Percentiles rank a stretch among this genome's conserved stretches.
phyloP scores from a whole-genome alignment of 371 early-diverging fungal species.

The Mucor indicus region DNA sequence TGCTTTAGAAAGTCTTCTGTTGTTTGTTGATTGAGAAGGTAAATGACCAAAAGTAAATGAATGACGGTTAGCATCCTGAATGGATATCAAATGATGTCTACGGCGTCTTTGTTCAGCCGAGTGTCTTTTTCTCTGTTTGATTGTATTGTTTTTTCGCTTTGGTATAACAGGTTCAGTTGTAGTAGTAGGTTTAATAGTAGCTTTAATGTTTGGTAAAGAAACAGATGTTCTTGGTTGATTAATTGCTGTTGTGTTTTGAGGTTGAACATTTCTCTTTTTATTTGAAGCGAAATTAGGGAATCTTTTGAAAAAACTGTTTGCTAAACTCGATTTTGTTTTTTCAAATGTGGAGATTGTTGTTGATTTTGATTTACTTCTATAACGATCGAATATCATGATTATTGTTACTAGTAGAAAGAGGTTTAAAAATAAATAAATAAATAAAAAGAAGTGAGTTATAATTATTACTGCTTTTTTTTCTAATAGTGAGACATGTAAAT shows the following conservation, averaged over 20 bases:
- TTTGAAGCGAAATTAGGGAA: slow-evolving; percentile 25
- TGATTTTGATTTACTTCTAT: slow-evolving; percentile 30
- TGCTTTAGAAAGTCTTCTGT: slow-evolving; percentile 1
- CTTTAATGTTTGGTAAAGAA: slow-evolving; percentile 34
- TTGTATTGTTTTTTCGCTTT: neutral
- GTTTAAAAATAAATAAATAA: no score
- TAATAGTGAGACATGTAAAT: no score
- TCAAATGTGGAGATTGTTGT: slow-evolving; percentile 11
- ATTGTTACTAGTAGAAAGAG: no score
- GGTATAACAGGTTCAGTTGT: neutral
- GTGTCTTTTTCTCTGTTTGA: slow-evolving; percentile 20
- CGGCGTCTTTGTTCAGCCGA: slow-evolving; percentile 21
- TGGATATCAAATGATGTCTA: slow-evolving; percentile 7
- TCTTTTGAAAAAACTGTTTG: slow-evolving; percentile 32
- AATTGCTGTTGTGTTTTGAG: slow-evolving; percentile 3
- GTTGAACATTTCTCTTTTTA: slow-evolving; percentile 2
- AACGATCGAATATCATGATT: slow-evolving; percentile 44
- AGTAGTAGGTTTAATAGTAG: slow-evolving; percentile 1
- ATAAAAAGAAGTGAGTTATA: no score
- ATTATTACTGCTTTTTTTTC: no score
- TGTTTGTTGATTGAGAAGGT: slow-evolving; percentile 6
- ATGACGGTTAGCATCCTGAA: slow-evolving; percentile 12
- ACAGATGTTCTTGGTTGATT: slow-evolving; percentile 35
- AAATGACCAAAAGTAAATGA: slow-evolving; percentile 28
- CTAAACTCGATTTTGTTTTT: slow-evolving; percentile 26